These are phyloP conservation scores for Carex cristatella DNA, from an alignment of 176 grass and related monocot species.

Conservation along the genomic window DNA sequence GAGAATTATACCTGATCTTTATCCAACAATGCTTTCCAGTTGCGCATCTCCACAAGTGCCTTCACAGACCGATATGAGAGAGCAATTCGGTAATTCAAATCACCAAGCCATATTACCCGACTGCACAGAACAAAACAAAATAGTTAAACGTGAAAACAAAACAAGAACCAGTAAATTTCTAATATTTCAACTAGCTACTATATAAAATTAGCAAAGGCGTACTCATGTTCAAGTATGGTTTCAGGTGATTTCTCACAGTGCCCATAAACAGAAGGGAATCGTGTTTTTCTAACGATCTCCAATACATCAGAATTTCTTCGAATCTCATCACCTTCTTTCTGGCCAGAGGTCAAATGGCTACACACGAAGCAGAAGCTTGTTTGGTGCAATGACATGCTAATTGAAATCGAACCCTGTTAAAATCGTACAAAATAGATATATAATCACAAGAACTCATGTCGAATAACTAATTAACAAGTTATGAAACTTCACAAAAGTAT, in stretches of 20 bases:
- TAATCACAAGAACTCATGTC: neutral
- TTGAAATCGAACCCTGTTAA: slow-evolving; percentile 91
- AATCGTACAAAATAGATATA: neutral
- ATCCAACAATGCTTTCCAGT: slow-evolving; percentile 95
- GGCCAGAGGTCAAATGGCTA: slow-evolving; percentile 96
- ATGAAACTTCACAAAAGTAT: neutral
- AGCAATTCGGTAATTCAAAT: slow-evolving; percentile 96
- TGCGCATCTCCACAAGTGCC: slow-evolving; percentile 97
- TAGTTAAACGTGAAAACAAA: neutral
- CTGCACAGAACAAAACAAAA: slow-evolving; percentile 35
- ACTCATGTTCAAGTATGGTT: slow-evolving; percentile 94
- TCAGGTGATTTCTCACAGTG: slow-evolving; percentile 75
- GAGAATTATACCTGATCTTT: slow-evolving; percentile 82
- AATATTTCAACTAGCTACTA: neutral
- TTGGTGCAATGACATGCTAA: slow-evolving; percentile 99
- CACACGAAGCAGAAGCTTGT: slow-evolving; percentile 99
- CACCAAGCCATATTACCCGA: slow-evolving; percentile 94
- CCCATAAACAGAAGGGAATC: slow-evolving; percentile 77
- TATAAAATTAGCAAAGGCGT: slow-evolving; percentile 19
- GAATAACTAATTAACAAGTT: neutral
- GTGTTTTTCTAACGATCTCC: slow-evolving; percentile 88
- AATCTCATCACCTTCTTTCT: slow-evolving; percentile 93
- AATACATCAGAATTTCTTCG: slow-evolving; percentile 83
- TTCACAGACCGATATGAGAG: slow-evolving; percentile 94
- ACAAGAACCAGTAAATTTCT: neutral